phyloP scores from a whole-genome alignment of 2,329 filamentous ascomycete genomes.

The Diaporthe batatas region DNA sequence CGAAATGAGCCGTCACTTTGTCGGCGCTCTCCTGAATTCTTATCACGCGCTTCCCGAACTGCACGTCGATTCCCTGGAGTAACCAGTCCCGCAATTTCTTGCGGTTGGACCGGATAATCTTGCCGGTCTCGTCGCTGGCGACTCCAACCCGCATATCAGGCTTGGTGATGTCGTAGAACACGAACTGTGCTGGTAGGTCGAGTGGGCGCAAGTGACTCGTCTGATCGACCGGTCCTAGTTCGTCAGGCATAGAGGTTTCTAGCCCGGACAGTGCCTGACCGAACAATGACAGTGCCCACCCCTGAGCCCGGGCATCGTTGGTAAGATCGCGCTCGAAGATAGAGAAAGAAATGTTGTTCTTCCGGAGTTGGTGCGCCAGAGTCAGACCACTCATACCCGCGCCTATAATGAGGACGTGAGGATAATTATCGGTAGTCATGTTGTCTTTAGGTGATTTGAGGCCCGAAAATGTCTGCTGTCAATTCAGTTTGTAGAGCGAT shows the following conservation, averaged over 20 bases:
- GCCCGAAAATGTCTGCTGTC: neutral
- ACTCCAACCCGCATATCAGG: neutral
- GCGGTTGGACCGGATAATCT: neutral
- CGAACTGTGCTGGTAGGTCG: neutral
- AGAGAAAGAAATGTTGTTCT: neutral
- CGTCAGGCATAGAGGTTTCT: neutral
- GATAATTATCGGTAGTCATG: neutral
- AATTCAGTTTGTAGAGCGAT: neutral
- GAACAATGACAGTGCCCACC: neutral
- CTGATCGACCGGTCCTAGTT: neutral
- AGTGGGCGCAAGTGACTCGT: neutral
- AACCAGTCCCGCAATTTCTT: neutral
- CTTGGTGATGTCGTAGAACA: neutral
- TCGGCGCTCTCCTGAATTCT: neutral
- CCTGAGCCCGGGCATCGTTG: neutral
- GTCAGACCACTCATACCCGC: constrained; percentile 7
- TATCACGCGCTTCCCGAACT: neutral
- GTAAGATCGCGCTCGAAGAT: neutral
- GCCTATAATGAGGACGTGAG: neutral
- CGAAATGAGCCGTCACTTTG: neutral
- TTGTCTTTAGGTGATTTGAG: neutral
- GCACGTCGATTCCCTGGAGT: neutral
- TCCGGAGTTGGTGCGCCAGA: neutral
- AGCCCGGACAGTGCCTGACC: neutral
- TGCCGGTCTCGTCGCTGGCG: neutral